phyloP scores from a whole-genome alignment of 176 grass and related monocot species.

The Chloris gayana region DNA sequence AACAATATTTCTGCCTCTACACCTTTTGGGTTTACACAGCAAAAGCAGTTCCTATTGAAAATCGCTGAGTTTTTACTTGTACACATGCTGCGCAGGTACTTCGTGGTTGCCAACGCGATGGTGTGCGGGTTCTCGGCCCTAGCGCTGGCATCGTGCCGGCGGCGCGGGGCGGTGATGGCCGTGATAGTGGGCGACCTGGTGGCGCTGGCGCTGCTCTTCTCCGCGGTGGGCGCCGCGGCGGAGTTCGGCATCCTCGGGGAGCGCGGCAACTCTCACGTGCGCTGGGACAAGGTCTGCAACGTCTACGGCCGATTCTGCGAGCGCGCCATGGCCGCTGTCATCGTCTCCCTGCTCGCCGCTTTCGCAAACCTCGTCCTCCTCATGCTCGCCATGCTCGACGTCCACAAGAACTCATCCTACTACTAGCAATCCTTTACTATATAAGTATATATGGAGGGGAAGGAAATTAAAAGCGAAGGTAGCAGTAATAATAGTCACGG shows the following conservation, averaged over 20 bases:
- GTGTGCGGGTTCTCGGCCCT: conserved; percentile 44
- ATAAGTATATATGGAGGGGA: too few species aligned
- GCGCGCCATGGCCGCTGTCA: conserved; percentile 51
- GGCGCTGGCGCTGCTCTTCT: conserved; percentile 62
- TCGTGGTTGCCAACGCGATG: conserved; percentile 55
- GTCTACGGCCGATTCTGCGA: conserved; percentile 58
- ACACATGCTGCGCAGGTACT: conserved; percentile 43
- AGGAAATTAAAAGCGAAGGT: too few species aligned
- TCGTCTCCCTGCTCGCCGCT: conserved; percentile 49
- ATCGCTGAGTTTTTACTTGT: too few species aligned
- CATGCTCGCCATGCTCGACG: conserved; percentile 56
- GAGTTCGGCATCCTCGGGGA: conserved; percentile 59
- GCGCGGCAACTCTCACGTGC: conserved; percentile 60
- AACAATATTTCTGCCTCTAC: too few species aligned
- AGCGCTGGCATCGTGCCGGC: conserved; percentile 30
- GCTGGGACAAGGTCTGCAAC: conserved; percentile 65
- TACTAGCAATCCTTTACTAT: conserved; percentile 4
- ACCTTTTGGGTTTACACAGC: too few species aligned
- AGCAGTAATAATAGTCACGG: neutral
- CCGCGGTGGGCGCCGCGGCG: conserved; percentile 43
- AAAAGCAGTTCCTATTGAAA: neutral
- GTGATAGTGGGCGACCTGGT: conserved; percentile 47
- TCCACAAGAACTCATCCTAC: conserved; percentile 68
- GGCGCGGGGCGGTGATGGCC: conserved; percentile 10
- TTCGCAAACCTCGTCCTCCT: conserved; percentile 60